These are phyloP conservation scores for Tephrocybe sp. DNA, from an alignment of 768 basidiomycete species.

Conservation along the genomic window DNA sequence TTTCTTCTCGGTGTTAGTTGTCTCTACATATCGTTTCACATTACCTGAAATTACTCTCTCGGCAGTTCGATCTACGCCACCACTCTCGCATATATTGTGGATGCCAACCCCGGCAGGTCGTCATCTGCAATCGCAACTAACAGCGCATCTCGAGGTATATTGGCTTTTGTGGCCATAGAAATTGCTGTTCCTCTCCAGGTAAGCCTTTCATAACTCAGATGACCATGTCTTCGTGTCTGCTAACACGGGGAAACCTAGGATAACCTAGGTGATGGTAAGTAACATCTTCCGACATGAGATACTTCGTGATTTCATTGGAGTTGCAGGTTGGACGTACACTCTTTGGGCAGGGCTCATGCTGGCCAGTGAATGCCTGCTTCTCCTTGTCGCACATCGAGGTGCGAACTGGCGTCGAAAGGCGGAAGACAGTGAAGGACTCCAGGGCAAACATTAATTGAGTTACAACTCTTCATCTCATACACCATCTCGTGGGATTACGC, in stretches of 20 bases:
- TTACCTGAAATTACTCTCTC: not conserved
- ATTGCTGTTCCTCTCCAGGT: constrained; percentile 73
- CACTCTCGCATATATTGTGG: constrained; percentile 82
- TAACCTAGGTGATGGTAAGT: constrained; percentile 68
- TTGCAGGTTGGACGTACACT: constrained; percentile 62
- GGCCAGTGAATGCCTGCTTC: constrained; percentile 49
- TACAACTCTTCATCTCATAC: too few relatives aligned
- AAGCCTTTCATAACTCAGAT: constrained; percentile 14
- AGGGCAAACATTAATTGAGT: too few relatives aligned
- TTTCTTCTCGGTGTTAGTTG: constrained; percentile 62
- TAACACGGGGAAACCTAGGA: constrained; percentile 33
- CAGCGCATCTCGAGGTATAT: constrained; percentile 67
- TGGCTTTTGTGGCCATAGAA: constrained; percentile 69
- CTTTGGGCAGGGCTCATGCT: constrained; percentile 53
- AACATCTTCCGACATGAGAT: not conserved
- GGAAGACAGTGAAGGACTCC: constrained; percentile 39
- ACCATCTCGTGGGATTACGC: too few relatives aligned
- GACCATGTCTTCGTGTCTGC: not conserved
- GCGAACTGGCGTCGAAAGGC: constrained; percentile 53
- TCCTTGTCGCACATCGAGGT: constrained; percentile 63
- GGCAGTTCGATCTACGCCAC: constrained; percentile 57
- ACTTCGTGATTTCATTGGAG: not conserved
- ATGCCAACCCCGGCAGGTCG: constrained; percentile 80
- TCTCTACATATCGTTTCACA: constrained; percentile 19
- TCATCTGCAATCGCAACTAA: constrained; percentile 75